These are phyloP conservation scores for Phytomonas sp. DNA, from an alignment of 208 protist species.

Conservation along the genomic window DNA sequence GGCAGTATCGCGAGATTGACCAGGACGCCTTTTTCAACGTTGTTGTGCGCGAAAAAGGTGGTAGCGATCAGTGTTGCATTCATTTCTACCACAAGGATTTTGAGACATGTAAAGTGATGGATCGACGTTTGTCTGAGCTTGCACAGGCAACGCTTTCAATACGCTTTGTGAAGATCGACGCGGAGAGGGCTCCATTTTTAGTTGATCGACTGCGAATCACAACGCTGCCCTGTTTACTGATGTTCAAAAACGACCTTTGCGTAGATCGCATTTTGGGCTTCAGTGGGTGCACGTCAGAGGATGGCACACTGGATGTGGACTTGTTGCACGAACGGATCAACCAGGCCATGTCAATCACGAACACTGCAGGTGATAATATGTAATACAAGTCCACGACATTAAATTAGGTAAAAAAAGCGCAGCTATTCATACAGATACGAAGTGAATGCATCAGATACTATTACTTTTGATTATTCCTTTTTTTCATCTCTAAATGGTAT, in stretches of 20 bases:
- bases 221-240: slow-evolving; percentile 89
- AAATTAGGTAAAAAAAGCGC: slow-evolving; percentile 8
- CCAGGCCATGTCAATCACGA: slow-evolving; percentile 18
- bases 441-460: not conserved
- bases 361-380: slow-evolving; percentile 6
- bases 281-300: slow-evolving; percentile 79
- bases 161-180: slow-evolving; percentile 94
- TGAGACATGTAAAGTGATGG: slow-evolving; percentile 92
- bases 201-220: slow-evolving; percentile 87
- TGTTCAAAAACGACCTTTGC: slow-evolving; percentile 92
- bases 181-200: slow-evolving; percentile 91
- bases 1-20: slow-evolving; percentile 87
- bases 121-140: slow-evolving; percentile 88
- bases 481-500: not conserved
- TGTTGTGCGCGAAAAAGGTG: slow-evolving; percentile 88
- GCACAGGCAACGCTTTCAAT: slow-evolving; percentile 64
- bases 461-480: not conserved
- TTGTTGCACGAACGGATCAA: slow-evolving; percentile 65
- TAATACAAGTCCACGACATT: not conserved
- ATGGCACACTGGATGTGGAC: slow-evolving; percentile 74
- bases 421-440: not conserved
- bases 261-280: slow-evolving; percentile 94
- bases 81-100: slow-evolving; percentile 96
- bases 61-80: slow-evolving; percentile 72
- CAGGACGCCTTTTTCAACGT: slow-evolving; percentile 93